Conservation (phyloP, 441 rosid species). For the Melastoma candidum region DNA sequence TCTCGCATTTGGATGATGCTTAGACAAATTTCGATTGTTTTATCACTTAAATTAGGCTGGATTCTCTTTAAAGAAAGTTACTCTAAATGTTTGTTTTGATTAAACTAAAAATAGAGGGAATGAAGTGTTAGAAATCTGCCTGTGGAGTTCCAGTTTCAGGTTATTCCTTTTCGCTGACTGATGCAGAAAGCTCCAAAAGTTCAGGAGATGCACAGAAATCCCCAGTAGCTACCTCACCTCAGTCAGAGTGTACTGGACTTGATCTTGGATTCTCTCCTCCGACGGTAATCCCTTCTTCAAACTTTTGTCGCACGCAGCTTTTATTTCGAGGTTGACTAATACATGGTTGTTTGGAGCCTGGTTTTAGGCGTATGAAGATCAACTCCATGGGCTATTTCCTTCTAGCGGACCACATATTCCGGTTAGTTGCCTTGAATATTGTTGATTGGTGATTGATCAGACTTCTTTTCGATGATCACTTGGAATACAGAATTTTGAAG, state of each 20-base stretch:
- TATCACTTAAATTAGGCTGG: too few relatives aligned
- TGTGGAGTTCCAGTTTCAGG: too few relatives aligned
- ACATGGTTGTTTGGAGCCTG: constrained; percentile 6
- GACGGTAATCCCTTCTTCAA: constrained; percentile 26
- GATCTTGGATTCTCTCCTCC: constrained; percentile 59
- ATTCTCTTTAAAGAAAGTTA: too few relatives aligned
- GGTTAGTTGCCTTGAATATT: constrained; percentile 22
- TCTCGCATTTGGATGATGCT: too few relatives aligned
- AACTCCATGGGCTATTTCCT: constrained; percentile 56
- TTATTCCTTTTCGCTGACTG: constrained; percentile 5
- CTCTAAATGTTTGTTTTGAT: too few relatives aligned
- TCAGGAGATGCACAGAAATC: constrained; percentile 37
- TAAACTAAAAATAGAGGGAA: too few relatives aligned
- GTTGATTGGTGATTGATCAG: too few relatives aligned
- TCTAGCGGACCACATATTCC: constrained; percentile 53
- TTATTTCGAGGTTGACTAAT: too few relatives aligned
- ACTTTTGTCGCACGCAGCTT: too few relatives aligned
- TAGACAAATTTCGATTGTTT: too few relatives aligned
- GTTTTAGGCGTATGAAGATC: constrained; percentile 49
- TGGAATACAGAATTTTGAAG: too few relatives aligned
- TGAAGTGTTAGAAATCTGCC: neutral
- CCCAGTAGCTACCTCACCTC: constrained; percentile 35
- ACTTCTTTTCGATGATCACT: too few relatives aligned
- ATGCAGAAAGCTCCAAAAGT: constrained; percentile 50
- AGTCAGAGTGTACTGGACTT: constrained; percentile 34